Evolutionary conservation across 805 yeast species (phyloP), one percentile per base, ranked within the genome.

Genomic region (Ogataea paradorogensis): DNA sequence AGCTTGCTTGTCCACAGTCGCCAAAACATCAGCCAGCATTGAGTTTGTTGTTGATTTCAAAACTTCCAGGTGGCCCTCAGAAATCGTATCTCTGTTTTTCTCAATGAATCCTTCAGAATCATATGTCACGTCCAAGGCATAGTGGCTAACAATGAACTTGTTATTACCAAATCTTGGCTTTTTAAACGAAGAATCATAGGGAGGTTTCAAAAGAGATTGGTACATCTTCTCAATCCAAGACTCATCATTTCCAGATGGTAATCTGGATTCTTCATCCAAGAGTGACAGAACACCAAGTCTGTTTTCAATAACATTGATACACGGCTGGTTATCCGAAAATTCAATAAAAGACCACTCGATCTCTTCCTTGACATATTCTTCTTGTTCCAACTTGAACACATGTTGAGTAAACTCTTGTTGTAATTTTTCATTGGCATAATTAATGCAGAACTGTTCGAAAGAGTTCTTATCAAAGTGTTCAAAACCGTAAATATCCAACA

Each of bases 351-450:
- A 83, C 97, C 98, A 91, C 61, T 90, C 93, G 49, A 91, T 90
- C 58, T 90, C 84, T 67, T 91, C 98, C 44, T 77, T 78, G 38
- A 89, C 75, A 60, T 91, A 91, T 60, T 93, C 97, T 58, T 90
- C 96, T 70, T 93, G 98, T 61, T 91, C 99, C 46, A 93, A 74
- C 61, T 91, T 91, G 76, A 91, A 91, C 38, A 91, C 97, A 57
- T 91, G 97, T 69, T 89, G 97, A 56, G 90, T 91, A 66, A 91
- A 91, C 63, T 91, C 97, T 65, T 91, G 98, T 66, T 91, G 98
- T 54, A 91, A 74, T 66, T 91, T 91, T 69, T 91, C 99, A 65
- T 90, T 90, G 31, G 97, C 96, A 62, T 90, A 90, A 63, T 90
- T 90, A 66, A 90, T 90, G 70, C 99, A 91, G 65, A 91, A 91